phyloP scores from a whole-genome alignment of 2,329 filamentous ascomycete genomes.

The Atkinsonella hypoxylon region DNA sequence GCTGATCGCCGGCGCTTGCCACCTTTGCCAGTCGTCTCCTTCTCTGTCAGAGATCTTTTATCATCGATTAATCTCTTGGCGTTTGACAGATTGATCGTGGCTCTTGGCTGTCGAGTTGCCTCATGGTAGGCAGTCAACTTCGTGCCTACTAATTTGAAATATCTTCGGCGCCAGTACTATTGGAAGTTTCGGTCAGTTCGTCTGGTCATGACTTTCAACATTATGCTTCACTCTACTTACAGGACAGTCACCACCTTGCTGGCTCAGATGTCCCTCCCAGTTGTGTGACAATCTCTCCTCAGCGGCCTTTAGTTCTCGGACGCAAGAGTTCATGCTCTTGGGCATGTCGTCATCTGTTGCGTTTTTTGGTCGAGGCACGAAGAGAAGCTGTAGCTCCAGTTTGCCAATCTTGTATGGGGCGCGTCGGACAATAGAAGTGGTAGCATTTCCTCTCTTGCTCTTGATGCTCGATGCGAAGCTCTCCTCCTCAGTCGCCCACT shows the following conservation, averaged over 20 bases:
- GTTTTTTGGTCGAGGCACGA: conserved; percentile 84
- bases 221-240: conserved; percentile 44
- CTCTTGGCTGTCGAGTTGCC: conserved; percentile 84
- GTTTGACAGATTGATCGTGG: conserved; percentile 92
- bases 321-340: conserved; percentile 96
- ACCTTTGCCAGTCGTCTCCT: conserved; percentile 63
- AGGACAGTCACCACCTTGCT: conserved; percentile 94
- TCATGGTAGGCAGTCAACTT: conserved; percentile 96
- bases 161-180: conserved; percentile 93
- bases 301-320: conserved; percentile 84
- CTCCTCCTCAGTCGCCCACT: conserved; percentile 88
- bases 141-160: conserved; percentile 85
- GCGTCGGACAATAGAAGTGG: conserved; percentile 57
- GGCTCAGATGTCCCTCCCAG: conserved; percentile 83
- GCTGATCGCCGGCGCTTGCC: conserved; percentile 82
- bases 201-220: background rate
- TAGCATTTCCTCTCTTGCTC: conserved; percentile 70
- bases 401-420: conserved; percentile 97
- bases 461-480: conserved; percentile 75
- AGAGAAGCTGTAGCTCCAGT: conserved; percentile 84
- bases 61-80: conserved; percentile 91
- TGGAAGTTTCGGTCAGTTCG: conserved; percentile 24
- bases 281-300: conserved; percentile 66
- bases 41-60: conserved; percentile 68
- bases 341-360: conserved; percentile 91